Evolutionary conservation across 495 filamentous ascomycete genomes (phyloP).

Genomic region (Podospora comata): DNA sequence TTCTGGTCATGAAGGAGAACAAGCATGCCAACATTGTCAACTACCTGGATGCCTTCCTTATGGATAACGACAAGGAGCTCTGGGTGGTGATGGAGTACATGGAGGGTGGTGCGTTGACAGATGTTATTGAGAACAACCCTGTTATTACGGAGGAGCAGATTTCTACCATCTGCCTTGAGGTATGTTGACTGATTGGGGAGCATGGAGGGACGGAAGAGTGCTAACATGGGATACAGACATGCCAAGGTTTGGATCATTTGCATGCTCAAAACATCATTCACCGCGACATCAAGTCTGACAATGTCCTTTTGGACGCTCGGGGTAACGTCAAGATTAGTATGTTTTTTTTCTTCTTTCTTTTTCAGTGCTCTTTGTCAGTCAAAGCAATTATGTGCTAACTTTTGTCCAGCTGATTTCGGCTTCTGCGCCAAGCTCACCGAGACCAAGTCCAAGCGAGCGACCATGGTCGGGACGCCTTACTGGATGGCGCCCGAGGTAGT

Average conservation of each 20-base stretch:
- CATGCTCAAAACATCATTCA: constrained; percentile 97
- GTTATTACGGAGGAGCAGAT: constrained; percentile 93
- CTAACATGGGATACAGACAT: constrained; percentile 59
- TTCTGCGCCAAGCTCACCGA: constrained; percentile 99
- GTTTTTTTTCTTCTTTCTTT: constrained; percentile 31
- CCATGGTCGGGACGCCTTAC: constrained; percentile 98
- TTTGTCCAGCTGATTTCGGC: constrained; percentile 79
- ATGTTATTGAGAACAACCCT: constrained; percentile 96
- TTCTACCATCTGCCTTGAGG: constrained; percentile 94
- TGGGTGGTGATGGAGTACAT: constrained; percentile 99
- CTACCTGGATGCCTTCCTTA: constrained; percentile 93
- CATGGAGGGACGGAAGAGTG: not conserved
- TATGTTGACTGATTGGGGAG: constrained; percentile 37
- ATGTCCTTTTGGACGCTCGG: constrained; percentile 87
- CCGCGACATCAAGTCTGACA: constrained; percentile 98
- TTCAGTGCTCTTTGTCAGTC: not conserved
- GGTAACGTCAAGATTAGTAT: constrained; percentile 98
- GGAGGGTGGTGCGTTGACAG: constrained; percentile 95
- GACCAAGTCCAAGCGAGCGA: constrained; percentile 92
- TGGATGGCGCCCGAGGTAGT: constrained; percentile 99
- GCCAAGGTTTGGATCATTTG: constrained; percentile 88
- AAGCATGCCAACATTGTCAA: constrained; percentile 98
- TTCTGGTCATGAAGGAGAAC: constrained; percentile 99
- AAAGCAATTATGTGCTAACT: constrained; percentile 28
- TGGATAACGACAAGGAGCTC: constrained; percentile 85